These are phyloP conservation scores for Eimeria sp. DNA, from an alignment of 169 alveolate genomes.

Conservation along the genomic window DNA sequence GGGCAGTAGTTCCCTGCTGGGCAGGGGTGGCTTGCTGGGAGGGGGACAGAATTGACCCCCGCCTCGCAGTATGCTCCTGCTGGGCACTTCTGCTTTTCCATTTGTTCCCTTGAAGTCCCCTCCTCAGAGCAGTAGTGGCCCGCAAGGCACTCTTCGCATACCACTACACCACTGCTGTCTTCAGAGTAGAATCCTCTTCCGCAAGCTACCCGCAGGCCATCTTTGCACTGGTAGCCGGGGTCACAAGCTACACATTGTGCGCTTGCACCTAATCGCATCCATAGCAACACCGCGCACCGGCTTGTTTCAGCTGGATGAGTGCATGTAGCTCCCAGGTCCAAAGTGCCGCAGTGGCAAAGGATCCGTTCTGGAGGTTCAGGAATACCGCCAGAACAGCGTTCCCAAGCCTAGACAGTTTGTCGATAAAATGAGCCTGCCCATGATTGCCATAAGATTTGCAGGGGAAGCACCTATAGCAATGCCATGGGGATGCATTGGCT, in stretches of 20 bases:
- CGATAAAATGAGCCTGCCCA: neutral
- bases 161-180: neutral
- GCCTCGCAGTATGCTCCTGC: slow-evolving; percentile 49
- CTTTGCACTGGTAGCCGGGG: slow-evolving; percentile 19
- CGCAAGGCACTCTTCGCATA: slow-evolving; percentile 11
- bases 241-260: slow-evolving; percentile 65
- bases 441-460: neutral
- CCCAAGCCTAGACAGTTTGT: neutral
- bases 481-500: neutral
- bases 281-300: neutral
- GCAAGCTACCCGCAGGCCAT: slow-evolving; percentile 28
- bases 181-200: slow-evolving; percentile 30
- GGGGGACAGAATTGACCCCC: slow-evolving; percentile 32
- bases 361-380: neutral
- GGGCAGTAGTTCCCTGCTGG: slow-evolving; percentile 59
- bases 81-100: slow-evolving; percentile 70
- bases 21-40: slow-evolving; percentile 66
- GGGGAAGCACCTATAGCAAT: neutral
- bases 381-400: neutral
- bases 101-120: slow-evolving; percentile 16
- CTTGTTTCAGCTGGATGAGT: neutral
- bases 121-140: slow-evolving; percentile 65
- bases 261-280: neutral
- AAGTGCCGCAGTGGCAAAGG: neutral
- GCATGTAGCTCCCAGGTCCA: neutral